Evolutionary conservation across 148 eudicot genomes (phyloP).

Genomic region (Amaranthus palmeri): DNA sequence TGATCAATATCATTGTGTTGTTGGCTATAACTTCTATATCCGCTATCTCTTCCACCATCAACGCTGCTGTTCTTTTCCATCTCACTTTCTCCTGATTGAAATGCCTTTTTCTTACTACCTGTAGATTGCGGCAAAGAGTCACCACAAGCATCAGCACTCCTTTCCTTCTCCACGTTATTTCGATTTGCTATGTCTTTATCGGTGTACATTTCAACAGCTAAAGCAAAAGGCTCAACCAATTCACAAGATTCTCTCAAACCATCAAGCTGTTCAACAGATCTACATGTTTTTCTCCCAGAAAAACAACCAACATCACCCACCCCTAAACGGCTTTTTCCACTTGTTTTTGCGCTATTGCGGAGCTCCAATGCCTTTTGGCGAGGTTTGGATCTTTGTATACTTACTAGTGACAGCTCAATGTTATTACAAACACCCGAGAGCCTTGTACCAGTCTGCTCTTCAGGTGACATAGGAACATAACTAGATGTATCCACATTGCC

Average conservation of each 20-base stretch:
- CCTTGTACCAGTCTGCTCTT: constrained; percentile 35
- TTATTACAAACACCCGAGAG: constrained; percentile 27
- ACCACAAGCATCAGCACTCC: constrained; percentile 11
- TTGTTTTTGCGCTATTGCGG: constrained; percentile 57
- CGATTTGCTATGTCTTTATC: constrained; percentile 11
- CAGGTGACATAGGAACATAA: constrained; percentile 47
- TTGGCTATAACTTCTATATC: constrained; percentile 10
- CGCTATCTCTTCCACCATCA: constrained; percentile 13
- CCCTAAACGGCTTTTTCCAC: constrained; percentile 34
- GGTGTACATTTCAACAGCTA: constrained; percentile 2
- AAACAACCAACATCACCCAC: constrained; percentile 20
- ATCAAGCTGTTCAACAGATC: constrained; percentile 16
- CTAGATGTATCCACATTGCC: constrained; percentile 25
- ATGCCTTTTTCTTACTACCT: constrained; percentile 3
- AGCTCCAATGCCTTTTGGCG: constrained; percentile 85
- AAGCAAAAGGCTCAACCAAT: constrained; percentile 12
- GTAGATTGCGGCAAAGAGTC: constrained; percentile 10
- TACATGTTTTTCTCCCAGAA: constrained; percentile 6
- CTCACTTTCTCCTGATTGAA: constrained; percentile 12
- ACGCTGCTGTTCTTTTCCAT: constrained; percentile 13
- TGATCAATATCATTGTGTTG: background rate
- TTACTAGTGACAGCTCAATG: constrained; percentile 51
- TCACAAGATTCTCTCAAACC: constrained; percentile 9
- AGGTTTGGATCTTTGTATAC: constrained; percentile 70
- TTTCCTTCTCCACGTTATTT: constrained; percentile 18